Base-by-base conservation (phyloP, 2,329 filamentous ascomycete genomes). In the Chaetomiaceae sp. region DNA sequence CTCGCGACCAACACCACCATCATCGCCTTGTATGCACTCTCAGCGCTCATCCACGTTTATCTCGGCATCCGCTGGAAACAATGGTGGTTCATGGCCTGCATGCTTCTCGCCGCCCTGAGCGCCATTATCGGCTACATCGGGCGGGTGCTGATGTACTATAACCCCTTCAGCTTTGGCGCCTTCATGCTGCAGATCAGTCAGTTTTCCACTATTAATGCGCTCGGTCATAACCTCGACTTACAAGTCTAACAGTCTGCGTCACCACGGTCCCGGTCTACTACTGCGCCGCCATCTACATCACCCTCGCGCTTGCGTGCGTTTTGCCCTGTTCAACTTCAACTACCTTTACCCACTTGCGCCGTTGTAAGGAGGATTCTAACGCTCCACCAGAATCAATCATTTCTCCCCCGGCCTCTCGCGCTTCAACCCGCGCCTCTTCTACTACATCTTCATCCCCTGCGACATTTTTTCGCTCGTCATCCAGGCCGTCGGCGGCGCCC, bases 111-210 rank as follows among this genome's bases (percentile, higher is more conserved):
- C 37, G 79, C 74, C 52, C 33, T 74, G 6, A 67, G 70, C 38
- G 81, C 83, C 56, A 70, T 83, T 10, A 57, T 83, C 27, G 83
- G 83, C 15, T 86, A 86, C 52, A 62, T 66, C 1, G 83, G 79
- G 2, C 71, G 83, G 10, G 67, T 84, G 42, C 59, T 79, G 56
- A 65, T 81, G 48, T 71, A 74, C 52, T 51, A 72, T 36, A 76
- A 84, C 55, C 78, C 79, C 0, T 85, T 81, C 58, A 68, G 60
- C 38, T 74, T 81, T 58, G 58, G 59, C 11, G 78, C 72, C 7
- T 86, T 86, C 59, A 72, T 84, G 60, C 72, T 84, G n/a, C 78
- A 86, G 59, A 83, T 84, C 52, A 67, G 75, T 76, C 58, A 38
- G 70, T 62, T 38, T 18, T 2, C 20, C 29, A 17, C 27, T 27